Percentiles rank a stretch among this genome's conserved stretches.
phyloP scores from a whole-genome alignment of 176 grass and related monocot genomes.

The Oryza rufipogon region DNA sequence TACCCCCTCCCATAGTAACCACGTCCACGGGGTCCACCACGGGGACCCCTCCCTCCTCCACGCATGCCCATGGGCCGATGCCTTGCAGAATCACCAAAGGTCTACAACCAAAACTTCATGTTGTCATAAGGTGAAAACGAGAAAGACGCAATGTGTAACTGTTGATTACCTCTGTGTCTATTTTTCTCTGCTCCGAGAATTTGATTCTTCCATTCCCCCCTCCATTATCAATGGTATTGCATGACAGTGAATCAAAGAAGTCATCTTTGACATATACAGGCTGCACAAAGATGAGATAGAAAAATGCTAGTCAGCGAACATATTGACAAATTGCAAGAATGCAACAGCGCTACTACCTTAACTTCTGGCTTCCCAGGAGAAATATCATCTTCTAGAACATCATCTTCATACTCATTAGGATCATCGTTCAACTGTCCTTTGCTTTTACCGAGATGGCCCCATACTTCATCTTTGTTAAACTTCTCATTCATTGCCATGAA shows the following conservation, averaged over 20 bases:
- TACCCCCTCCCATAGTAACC: conserved; percentile 73
- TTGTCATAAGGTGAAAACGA: neutral
- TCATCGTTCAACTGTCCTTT: conserved; percentile 57
- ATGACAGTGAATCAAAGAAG: conserved; percentile 95
- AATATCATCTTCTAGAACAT: conserved; percentile 57
- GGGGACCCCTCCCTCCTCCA: conserved; percentile 63
- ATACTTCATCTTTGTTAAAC: conserved; percentile 99
- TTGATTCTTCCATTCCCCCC: conserved; percentile 69
- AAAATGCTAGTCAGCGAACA: conserved; percentile 27
- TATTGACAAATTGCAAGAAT: conserved; percentile 16
- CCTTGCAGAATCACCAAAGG: conserved; percentile 81
- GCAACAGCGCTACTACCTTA: conserved; percentile 47
- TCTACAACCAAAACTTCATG: conserved; percentile 46
- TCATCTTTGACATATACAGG: conserved; percentile 92
- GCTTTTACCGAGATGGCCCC: conserved; percentile 93
- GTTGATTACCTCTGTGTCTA: conserved; percentile 78
- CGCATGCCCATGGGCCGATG: conserved; percentile 65
- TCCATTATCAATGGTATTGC: conserved; percentile 72
- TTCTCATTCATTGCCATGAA: conserved; percentile 99
- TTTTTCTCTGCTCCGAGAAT: conserved; percentile 85
- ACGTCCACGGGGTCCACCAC: conserved; percentile 50
- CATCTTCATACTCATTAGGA: conserved; percentile 60
- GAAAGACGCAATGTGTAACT: neutral
- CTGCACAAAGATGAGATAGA: conserved; percentile 42
- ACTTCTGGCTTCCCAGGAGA: conserved; percentile 45